phyloP scores from a whole-genome alignment of 2,329 filamentous ascomycete genomes.

The Epichloe amarillans region DNA sequence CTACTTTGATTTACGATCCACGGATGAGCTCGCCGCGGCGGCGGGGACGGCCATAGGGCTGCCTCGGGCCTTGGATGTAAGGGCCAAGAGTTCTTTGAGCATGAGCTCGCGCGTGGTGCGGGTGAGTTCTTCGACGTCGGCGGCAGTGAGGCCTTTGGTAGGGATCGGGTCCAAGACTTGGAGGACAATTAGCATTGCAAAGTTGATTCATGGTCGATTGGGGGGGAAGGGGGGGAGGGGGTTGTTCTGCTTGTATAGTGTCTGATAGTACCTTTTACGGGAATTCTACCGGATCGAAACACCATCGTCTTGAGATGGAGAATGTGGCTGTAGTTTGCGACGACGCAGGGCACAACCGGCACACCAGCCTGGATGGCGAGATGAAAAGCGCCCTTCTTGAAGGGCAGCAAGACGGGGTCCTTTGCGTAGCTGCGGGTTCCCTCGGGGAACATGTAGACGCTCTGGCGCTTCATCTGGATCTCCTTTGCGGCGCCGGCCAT shows the following conservation, averaged over 20 bases:
- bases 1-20: conserved; percentile 12
- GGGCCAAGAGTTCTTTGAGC: conserved; percentile 48
- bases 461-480: conserved; percentile 60
- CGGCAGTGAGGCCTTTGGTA: conserved; percentile 57
- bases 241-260: no score
- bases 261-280: conserved; percentile 52
- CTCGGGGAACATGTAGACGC: conserved; percentile 80
- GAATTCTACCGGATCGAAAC: conserved; percentile 58
- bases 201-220: no score
- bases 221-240: no score
- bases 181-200: no score
- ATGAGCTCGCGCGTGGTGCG: conserved; percentile 58
- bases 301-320: conserved; percentile 49
- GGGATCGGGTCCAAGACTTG: conserved; percentile 68
- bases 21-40: conserved; percentile 17
- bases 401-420: conserved; percentile 73
- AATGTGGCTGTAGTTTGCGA: conserved; percentile 66
- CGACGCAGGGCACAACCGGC: conserved; percentile 76
- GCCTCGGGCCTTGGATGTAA: conserved; percentile 39
- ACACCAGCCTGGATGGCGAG: conserved; percentile 88
- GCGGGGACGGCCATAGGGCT: conserved; percentile 19
- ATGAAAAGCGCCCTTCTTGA: conserved; percentile 98
- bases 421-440: conserved; percentile 83
- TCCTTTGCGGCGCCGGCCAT: conserved; percentile 73
- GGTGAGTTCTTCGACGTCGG: conserved; percentile 66